Percentiles rank a stretch among this genome's conserved stretches.
phyloP scores from a whole-genome alignment of 768 basidiomycete genomes.

The Galerina sulciceps region DNA sequence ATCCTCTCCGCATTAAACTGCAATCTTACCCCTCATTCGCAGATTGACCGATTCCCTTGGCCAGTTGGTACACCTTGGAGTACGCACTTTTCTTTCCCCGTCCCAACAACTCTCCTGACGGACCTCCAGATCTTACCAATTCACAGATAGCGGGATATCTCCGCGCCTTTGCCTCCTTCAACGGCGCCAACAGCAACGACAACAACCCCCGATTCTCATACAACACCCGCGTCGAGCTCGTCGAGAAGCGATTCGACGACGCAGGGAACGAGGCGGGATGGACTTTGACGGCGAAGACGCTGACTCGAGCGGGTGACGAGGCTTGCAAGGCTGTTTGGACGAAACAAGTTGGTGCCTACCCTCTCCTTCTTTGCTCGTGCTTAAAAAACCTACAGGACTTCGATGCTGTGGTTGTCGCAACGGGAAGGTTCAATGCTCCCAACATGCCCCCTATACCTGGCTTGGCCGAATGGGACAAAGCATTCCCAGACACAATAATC shows the following conservation, averaged over 20 bases:
- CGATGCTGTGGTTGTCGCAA: conserved; percentile 38
- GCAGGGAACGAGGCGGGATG: conserved; percentile 35
- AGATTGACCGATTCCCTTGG: conserved; percentile 36
- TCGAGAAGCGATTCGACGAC: conserved; percentile 39
- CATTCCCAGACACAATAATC: conserved; percentile 35
- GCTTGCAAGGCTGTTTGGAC: conserved; percentile 38
- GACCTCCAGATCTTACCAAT: conserved; percentile 34
- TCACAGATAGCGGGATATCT: conserved; percentile 39
- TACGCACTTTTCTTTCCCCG: conserved; percentile 12
- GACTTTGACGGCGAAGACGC: conserved; percentile 36
- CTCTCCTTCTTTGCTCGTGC: background rate
- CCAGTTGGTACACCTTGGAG: conserved; percentile 37
- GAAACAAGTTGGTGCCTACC: conserved; percentile 30
- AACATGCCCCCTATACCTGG: conserved; percentile 37
- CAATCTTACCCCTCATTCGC: background rate
- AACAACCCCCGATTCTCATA: conserved; percentile 40
- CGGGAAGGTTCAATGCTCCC: conserved; percentile 39
- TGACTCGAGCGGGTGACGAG: conserved; percentile 20
- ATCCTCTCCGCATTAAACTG: too few species aligned
- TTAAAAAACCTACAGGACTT: conserved; percentile 29
- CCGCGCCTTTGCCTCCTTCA: conserved; percentile 44
- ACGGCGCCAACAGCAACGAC: conserved; percentile 47
- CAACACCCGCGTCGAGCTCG: conserved; percentile 51
- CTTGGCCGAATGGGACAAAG: conserved; percentile 34
- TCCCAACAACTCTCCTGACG: background rate